Base-by-base conservation (phyloP, 805 yeast species). In the Candida schatavii region DNA sequence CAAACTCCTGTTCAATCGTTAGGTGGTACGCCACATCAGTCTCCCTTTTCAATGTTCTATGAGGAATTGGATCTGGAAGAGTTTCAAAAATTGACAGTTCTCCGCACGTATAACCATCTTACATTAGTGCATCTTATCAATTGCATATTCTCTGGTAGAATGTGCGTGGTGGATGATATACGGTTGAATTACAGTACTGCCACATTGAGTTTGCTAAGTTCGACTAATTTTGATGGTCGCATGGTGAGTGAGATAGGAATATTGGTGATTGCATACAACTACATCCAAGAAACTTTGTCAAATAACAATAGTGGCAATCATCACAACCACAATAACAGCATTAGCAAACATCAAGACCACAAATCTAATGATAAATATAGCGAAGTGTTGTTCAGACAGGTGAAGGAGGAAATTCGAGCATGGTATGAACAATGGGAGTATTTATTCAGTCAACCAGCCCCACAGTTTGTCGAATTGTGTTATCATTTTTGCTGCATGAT, bases 141-240 rank as follows among this genome's bases (percentile, higher is more conserved):
- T 53, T 80, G 88, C 50, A 72, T 82, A 9, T 70, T 80, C 48
- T 73, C 82, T 2, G 91, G 91, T 7, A 58, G 89, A 51, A 70
- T 72, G 77, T 75, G 83, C 57, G 60, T 81, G 20, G 58, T 84
- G 5, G 88, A 83, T 54, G 81, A 75, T 44, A 65, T 74, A 19
- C 64, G 88, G 30, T 57, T 83, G 34, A 79, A 77, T 44, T 74
- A 77, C 44, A 80, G 87, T 46, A 70, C 80, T 7, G 71, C 78
- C 17, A 75, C 83, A 1, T 62, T 82, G 37, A 77, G 80, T 30
- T 59, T 78, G 29, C 68, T 81, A 3, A 67, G 77, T 27, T 78
- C 89, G 2, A 83, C 89, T 4, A 83, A 84, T 53, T 86, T 85
- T 56, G 95, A 86, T 55, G 88, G 86, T n/a, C 63, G 93, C 44